Base-by-base conservation (phyloP, 441 rosid genomes). In the Corymbia calophylla region DNA sequence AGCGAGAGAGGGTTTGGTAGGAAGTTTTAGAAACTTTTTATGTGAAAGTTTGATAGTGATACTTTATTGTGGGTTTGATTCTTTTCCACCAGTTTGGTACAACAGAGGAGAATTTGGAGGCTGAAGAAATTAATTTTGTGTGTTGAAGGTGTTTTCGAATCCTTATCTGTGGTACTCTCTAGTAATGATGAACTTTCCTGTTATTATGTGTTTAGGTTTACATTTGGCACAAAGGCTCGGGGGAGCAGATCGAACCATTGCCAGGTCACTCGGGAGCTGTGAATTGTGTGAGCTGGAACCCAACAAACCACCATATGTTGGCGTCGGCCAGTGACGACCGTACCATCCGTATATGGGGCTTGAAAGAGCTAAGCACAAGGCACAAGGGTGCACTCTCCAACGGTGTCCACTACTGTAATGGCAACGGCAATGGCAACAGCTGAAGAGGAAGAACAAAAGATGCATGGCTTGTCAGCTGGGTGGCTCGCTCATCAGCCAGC, bases 251-350 rank as follows among this genome's bases (percentile, higher is more conserved):
- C 44, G 25, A 48, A 80, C 91, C 93, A 49, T 85, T 96, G 82
- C 96, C 96, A 3, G 97, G 98, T 7, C 98, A 96, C 89, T 95
- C 98, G 6, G 98, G 98, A 58, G 93, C 95, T 48, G 95, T 96
- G 15, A 96, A 96, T 91, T 94, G 98, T 27, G 97, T 95, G 90
- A 95, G 96, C 93, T 96, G 98, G 96, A 96, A 92, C 89, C 98
- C 97, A 3, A 92, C 91, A 19, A 94, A 96, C 89, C 96, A 93
- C 47, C 96, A 95, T 89, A 94, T 96, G 96, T 68, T 96, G 88
- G 98, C 98, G 23, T 95, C 98, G 18, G 95, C 95, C 14, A 96
- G 98, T 84, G 97, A 96, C 82, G 97, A 96, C 60, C 94, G 94
- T 15, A 95, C 97, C 27, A 94, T 96, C 85, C 93, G 98, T 92